Base-by-base conservation (phyloP, 768 basidiomycete species). In the Xerocomus spinulosus region DNA sequence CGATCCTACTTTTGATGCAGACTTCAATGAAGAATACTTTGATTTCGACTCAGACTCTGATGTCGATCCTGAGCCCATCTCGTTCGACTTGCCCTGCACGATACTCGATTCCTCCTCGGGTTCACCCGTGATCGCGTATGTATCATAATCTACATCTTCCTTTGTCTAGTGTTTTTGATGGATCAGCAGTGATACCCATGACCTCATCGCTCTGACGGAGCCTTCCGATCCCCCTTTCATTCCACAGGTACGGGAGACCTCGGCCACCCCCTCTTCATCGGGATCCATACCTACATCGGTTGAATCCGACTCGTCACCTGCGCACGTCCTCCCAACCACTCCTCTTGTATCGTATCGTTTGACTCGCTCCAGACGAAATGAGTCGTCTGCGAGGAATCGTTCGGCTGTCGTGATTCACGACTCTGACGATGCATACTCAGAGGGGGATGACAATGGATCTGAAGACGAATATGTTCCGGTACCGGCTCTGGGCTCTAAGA, bases 401-500 rank as follows among this genome's bases (percentile, higher is more conserved):
- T 40, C 24, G 7, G 42, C 45, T 28, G 30, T 35, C 24, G 36
- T 39, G 23, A 40, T 29, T 23, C 38, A 32, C 14, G 54, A 59
- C 37, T 34, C 49, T 17, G 59, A 67, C 15, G 70, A 72, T 21
- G 62, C 48, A 6, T 61, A 70, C 47, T 60, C 60, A 24, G 68
- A 74, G 36, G 68, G 69, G 50, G 69, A 70, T n/a, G 69, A 62
- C 9, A 65, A 70, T 47, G 69, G 59, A 8, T 59, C 67, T 3
- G 75, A 75, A 49, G 74, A 75, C 41, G 73, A 77, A 50, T 77
- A 79, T 49, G 18, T 70, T 23, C 74, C 78, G 4, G 69, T 72
- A 3, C 64, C 71, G 30, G 45, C 49, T 29, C 51, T 66, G 33
- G 61, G 49, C 41, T 58, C 64, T n/a, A 57, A 61, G 8, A 73